Evolutionary conservation across 257 asterid genomes (phyloP).

Genomic region (Solanum chaucha): DNA sequence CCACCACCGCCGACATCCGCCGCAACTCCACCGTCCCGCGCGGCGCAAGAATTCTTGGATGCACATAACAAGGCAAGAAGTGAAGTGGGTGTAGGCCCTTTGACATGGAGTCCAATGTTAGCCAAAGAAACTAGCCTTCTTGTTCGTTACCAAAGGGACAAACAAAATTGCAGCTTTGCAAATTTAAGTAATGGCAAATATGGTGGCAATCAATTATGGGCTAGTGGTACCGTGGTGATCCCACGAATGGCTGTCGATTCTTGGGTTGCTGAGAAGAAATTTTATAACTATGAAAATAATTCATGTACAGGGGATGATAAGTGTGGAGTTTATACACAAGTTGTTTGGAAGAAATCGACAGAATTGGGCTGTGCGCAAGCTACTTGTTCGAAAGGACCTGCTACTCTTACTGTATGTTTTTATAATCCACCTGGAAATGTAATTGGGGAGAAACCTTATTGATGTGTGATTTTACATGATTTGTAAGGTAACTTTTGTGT

Average conservation of each 20-base stretch:
- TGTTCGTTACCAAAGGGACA: constrained; percentile 59
- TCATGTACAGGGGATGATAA: constrained; percentile 41
- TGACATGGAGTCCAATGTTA: constrained; percentile 55
- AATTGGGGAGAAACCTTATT: constrained; percentile 87
- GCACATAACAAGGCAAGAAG: constrained; percentile 74
- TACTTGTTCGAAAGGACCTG: constrained; percentile 24
- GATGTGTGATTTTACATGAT: background rate
- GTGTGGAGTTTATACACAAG: constrained; percentile 91
- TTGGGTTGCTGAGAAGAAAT: constrained; percentile 78
- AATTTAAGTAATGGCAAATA: constrained; percentile 31
- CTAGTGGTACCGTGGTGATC: constrained; percentile 37
- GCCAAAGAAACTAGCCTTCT: constrained; percentile 62
- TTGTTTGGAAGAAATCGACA: constrained; percentile 67
- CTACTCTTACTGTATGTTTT: constrained; percentile 59
- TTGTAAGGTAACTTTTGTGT: background rate
- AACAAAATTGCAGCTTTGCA: constrained; percentile 61
- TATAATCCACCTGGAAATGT: constrained; percentile 88
- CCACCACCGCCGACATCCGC: constrained; percentile 4
- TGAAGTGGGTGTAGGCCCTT: constrained; percentile 62
- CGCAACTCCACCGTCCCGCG: background rate
- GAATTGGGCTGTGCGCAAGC: constrained; percentile 81
- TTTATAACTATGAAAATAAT: constrained; percentile 46
- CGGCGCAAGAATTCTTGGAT: constrained; percentile 35
- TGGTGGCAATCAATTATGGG: constrained; percentile 81
- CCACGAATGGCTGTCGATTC: constrained; percentile 54